These are phyloP conservation scores for Solanum clarkiae DNA, from an alignment of 257 asterid genomes.

Conservation along the genomic window DNA sequence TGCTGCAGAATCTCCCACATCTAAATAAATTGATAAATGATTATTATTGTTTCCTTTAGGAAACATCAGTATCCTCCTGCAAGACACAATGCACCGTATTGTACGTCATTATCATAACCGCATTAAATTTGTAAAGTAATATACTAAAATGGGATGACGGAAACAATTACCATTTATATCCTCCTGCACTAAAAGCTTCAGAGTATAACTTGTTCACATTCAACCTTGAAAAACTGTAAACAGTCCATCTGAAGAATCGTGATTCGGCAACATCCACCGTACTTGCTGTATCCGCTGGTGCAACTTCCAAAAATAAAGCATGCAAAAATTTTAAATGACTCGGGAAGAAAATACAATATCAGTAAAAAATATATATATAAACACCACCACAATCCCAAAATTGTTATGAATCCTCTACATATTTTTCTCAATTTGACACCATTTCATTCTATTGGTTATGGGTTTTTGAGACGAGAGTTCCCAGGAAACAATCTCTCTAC, in stretches of 20 bases:
- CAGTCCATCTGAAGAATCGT: constrained; percentile 41
- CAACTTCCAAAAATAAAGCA: constrained; percentile 14
- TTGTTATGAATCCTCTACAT: not conserved
- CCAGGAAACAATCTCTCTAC: too few species aligned
- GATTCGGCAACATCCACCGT: constrained; percentile 26
- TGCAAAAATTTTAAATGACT: not conserved
- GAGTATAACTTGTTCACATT: constrained; percentile 45
- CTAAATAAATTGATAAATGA: constrained; percentile 57
- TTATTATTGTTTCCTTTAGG: constrained; percentile 69
- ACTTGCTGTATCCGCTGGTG: constrained; percentile 25
- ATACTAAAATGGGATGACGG: not conserved
- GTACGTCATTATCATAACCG: not conserved
- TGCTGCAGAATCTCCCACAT: constrained; percentile 48
- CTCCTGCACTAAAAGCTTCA: constrained; percentile 35
- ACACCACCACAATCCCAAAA: not conserved
- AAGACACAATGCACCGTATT: constrained; percentile 2
- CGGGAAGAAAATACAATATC: not conserved
- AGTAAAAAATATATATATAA: not conserved
- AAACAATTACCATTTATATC: constrained; percentile 37
- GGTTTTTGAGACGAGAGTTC: too few species aligned
- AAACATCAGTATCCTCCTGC: constrained; percentile 66
- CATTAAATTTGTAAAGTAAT: not conserved
- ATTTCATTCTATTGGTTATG: not conserved
- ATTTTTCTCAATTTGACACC: not conserved
- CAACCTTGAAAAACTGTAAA: constrained; percentile 44